Evolutionary conservation across 805 yeast species (phyloP), one percentile per base, ranked within the genome.

Genomic region (Grigorovia yakushimaensis): DNA sequence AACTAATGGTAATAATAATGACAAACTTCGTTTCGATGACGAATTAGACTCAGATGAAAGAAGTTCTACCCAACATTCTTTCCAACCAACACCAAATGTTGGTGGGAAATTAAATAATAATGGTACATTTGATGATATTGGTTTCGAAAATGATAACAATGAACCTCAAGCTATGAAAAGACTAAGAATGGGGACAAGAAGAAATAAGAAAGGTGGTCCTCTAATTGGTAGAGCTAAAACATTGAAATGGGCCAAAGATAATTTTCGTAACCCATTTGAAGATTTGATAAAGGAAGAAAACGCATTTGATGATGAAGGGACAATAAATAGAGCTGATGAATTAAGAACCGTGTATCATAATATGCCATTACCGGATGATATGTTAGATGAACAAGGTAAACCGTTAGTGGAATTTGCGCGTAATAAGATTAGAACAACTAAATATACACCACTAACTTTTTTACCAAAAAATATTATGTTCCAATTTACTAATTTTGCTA

Each of bases 371-470:
- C 88, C 93, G 1, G 77, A 73, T 20, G 74, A 75, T 36, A 66
- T 73, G 62, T 44, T 78, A 19, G 82, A 81, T 50, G 79, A 78
- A 59, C 74, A 80, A 1, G 82, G 83, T 13, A 73, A 76, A 36
- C 85, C 91, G 1, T 60, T 58, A 18, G 71, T 73, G 0, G 61
- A 65, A n/a, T 91, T 84, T 60, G 80, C 94, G 10, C 76, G 96
- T 51, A 91, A 91, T 71, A 89, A 93, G 65, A 87, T 93, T 55
- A 79, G 97, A 70, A 88, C 98, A 0, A 88, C 98, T 2, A 91
- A 88, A 69, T 91, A 91, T 66, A 91, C 97, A 2, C 96, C 98
- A 5, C 61, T 93, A 42, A 72, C 88, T 8, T 91, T 91, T 60
- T 54, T 93, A 27, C 98, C 98, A 2, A 88, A 88, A 64, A 88